These are phyloP conservation scores for Helichrysum umbraculigerum DNA, from an alignment of 129 eudicot species.

Conservation along the genomic window DNA sequence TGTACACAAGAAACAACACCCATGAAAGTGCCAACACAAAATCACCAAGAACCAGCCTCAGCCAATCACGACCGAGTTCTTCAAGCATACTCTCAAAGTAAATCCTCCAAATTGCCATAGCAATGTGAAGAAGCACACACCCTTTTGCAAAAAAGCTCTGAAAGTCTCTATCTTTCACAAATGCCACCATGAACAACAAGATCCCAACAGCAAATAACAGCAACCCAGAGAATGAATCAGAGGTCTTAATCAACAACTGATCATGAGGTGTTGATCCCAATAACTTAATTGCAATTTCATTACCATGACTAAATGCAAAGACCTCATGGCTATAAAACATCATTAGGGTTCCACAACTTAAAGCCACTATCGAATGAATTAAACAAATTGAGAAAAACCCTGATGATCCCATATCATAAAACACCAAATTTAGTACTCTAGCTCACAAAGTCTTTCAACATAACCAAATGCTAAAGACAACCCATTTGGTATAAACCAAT, in stretches of 20 bases:
- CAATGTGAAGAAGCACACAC: conserved; percentile 81
- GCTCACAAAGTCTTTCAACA: conserved; percentile 16
- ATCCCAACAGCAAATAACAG: conserved; percentile 78
- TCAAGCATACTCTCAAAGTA: conserved; percentile 68
- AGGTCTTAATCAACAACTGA: conserved; percentile 67
- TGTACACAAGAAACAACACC: conserved; percentile 77
- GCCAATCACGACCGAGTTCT: conserved; percentile 64
- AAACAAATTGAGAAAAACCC: conserved; percentile 74
- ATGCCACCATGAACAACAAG: conserved; percentile 88
- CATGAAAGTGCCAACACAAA: conserved; percentile 64
- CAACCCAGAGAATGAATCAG: conserved; percentile 96
- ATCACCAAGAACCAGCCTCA: conserved; percentile 69
- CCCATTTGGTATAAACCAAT: conserved; percentile 21
- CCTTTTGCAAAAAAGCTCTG: conserved; percentile 89
- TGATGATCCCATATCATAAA: conserved; percentile 60
- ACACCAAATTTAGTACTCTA: conserved; percentile 23
- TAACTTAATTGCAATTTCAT: conserved; percentile 63
- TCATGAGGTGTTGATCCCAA: conserved; percentile 93
- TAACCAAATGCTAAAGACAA: conserved; percentile 30
- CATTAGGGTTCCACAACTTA: conserved; percentile 69
- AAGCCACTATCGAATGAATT: conserved; percentile 72
- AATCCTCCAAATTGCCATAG: conserved; percentile 83
- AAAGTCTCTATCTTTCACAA: conserved; percentile 81
- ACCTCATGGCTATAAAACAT: conserved; percentile 84
- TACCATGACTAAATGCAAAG: conserved; percentile 81